Evolutionary conservation across 2,329 filamentous ascomycete species (phyloP), one percentile per base, ranked within the genome.

Genomic region (Phialophora macrospora): DNA sequence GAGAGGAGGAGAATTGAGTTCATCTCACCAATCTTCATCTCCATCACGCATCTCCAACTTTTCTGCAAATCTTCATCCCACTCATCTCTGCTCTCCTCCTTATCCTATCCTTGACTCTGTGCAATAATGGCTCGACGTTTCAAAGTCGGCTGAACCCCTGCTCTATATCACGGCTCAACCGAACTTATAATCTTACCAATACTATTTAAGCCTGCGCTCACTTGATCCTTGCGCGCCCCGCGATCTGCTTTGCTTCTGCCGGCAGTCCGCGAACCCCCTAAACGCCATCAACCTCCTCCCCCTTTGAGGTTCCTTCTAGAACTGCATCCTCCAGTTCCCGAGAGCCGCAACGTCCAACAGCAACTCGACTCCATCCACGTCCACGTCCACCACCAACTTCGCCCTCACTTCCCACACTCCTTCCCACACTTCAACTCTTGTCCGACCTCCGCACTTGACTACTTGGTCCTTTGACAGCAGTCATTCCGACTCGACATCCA

Each of bases 401-500:
- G 56, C 59, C 44, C 55, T 59, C 55, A 57, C 48, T 44, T 28
- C 56, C 41, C 62, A 52, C 49, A 20, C 48, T 17, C 65, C 62
- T 60, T 55, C 55, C 49, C 58, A 46, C 41, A 49, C 58, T 41
- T 22, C 58, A 60, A 60, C 44, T 51, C 49, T 38, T 51, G 48
- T 65, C 59, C 59, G 48, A 52, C 62, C 62, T 69, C 57, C 64
- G 66, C 60, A 58, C 46, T 60, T 26, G 22, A 38, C 20, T 12
- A 60, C 56, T 30, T 38, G 44, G 6, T 46, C 58, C 48, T 52
- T 54, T 67, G 65, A 60, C 67, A 69, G 51, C 62, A 63, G 59
- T 62, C 61, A 59, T 67, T 64, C 67, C 65, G 55, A 64, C 55
- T 60, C 67, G 67, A 64, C 32, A 62, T 20, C 55, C 52, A 54